phyloP scores from a whole-genome alignment of 2,329 filamentous ascomycete species.

The Mycosphaerelloides madeirae region DNA sequence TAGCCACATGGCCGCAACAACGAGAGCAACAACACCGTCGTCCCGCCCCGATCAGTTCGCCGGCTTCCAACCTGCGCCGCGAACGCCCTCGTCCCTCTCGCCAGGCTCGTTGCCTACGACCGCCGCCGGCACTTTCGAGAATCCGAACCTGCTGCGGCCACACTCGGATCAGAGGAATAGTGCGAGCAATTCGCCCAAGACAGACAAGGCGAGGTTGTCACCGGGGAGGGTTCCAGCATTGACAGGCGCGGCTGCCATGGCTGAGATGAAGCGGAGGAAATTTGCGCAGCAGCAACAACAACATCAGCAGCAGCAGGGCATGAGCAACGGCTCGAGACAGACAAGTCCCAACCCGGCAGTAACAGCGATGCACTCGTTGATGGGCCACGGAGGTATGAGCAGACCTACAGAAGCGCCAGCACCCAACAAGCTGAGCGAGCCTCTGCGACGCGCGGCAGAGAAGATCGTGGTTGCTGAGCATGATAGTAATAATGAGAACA shows the following conservation, averaged over 20 bases:
- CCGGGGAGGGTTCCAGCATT: conserved; percentile 31
- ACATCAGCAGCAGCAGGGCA: conserved; percentile 31
- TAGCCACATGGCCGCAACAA: conserved; percentile 41
- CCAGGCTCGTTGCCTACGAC: conserved; percentile 23
- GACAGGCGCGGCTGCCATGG: conserved; percentile 46
- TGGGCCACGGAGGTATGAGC: conserved; percentile 41
- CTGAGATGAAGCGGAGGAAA: conserved; percentile 43
- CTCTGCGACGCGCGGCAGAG: conserved; percentile 45
- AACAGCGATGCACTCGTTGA: conserved; percentile 42
- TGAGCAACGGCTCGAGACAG: conserved; percentile 30
- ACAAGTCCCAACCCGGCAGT: conserved; percentile 47
- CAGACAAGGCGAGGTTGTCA: conserved; percentile 37
- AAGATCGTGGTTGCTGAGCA: conserved; percentile 47
- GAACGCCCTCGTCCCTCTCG: conserved; percentile 37
- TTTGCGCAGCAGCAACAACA: conserved; percentile 35
- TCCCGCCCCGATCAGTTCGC: conserved; percentile 37
- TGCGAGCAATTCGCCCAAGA: conserved; percentile 37
- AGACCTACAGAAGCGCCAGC: conserved; percentile 41
- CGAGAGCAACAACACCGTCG: conserved; percentile 40
- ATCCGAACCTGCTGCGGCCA: conserved; percentile 22
- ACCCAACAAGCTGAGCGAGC: conserved; percentile 44
- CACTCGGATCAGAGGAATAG: conserved; percentile 18
- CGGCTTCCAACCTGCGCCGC: conserved; percentile 35
- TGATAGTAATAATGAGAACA: conserved; percentile 27
- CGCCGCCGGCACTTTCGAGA: conserved; percentile 18